A percentile compares a stretch with the other conserved stretches of the same genome.
phyloP scores from a whole-genome alignment of 306 rosid species.

The Clitoria ternatea region DNA sequence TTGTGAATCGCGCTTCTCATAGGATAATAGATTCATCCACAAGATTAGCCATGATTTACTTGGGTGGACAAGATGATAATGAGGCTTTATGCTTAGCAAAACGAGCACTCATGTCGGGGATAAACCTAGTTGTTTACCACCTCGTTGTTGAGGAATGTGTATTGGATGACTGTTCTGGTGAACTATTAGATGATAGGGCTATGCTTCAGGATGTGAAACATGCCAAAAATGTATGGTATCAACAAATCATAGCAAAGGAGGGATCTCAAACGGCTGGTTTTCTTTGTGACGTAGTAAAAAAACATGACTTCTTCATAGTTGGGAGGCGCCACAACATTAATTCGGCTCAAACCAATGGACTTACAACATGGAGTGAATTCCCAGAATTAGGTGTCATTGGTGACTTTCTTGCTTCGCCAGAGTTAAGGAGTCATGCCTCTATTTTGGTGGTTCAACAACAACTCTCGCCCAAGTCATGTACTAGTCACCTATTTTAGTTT shows the following conservation, averaged over 20 bases:
- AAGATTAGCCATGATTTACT: slow-evolving; percentile 33
- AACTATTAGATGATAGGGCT: background rate
- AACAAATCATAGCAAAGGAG: background rate
- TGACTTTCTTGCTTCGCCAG: slow-evolving; percentile 65
- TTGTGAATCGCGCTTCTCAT: slow-evolving; percentile 11
- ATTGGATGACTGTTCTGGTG: slow-evolving; percentile 23
- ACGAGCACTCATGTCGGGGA: slow-evolving; percentile 12
- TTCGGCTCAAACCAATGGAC: slow-evolving; percentile 42
- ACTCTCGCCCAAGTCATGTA: background rate
- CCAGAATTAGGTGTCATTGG: slow-evolving; percentile 60
- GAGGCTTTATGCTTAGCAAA: slow-evolving; percentile 44
- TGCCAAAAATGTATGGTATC: background rate
- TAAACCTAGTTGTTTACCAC: slow-evolving; percentile 31
- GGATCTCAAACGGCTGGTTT: slow-evolving; percentile 29
- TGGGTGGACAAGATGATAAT: slow-evolving; percentile 51
- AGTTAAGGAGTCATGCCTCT: slow-evolving; percentile 36
- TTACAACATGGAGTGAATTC: slow-evolving; percentile 58
- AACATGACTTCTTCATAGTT: slow-evolving; percentile 50
- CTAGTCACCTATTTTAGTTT: background rate
- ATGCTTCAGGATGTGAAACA: slow-evolving; percentile 20
- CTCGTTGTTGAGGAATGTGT: background rate
- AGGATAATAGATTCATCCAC: background rate
- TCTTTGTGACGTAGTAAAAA: slow-evolving; percentile 23
- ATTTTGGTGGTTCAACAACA: slow-evolving; percentile 54
- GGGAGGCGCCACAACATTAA: slow-evolving; percentile 41